Base-by-base conservation (phyloP, 2,329 filamentous ascomycete species). In the Ceratocystis cubensis region DNA sequence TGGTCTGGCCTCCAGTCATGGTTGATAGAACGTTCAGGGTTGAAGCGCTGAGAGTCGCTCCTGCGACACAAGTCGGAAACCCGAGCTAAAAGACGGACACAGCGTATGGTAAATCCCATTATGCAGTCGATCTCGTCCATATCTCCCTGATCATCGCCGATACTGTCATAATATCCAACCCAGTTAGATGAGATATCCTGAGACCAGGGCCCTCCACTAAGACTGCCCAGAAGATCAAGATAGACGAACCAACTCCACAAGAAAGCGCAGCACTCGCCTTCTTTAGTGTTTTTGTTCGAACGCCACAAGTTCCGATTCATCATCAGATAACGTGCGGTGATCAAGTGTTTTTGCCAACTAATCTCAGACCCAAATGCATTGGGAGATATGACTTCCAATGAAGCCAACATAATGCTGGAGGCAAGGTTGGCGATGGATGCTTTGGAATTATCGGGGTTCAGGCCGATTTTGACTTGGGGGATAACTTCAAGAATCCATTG, bases 161-260 rank as follows among this genome's bases (percentile, higher is more conserved):
- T 74, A 44, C 75, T 74, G 69, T 78, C 76, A 70, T 79, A 79
- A 74, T 83, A 74, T 77, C 84, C 73, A 78, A 79, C 75, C 69
- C 78, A 70, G 65, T 76, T 79, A 7, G 84, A 76, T 0, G 82
- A 81, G 25, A 63, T 53, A 6, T 79, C 78, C 44, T 79, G 79
- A 44, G 78, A 78, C 62, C 77, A 69, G 59, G 73, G 78, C 8
- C 82, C 81, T 17, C 88, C 88, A 65, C 78, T 86, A 30, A 95
- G 78, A 53, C 84, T 86, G 28, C 89, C 90, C 66, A 94, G 78
- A 1, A 94, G 85, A 72, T 94, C 89, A 22, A 95, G 81, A 74
- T 94, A 94, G 1, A 87, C 88, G 70, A 94, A 88, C 90, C 90
- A 95, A 67, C 88, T 84, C 70, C 84, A 86, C 8, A 94, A 80